Conservation (phyloP, 1,284 basidiomycete species). For the Filobasidium uniguttulatum region DNA sequence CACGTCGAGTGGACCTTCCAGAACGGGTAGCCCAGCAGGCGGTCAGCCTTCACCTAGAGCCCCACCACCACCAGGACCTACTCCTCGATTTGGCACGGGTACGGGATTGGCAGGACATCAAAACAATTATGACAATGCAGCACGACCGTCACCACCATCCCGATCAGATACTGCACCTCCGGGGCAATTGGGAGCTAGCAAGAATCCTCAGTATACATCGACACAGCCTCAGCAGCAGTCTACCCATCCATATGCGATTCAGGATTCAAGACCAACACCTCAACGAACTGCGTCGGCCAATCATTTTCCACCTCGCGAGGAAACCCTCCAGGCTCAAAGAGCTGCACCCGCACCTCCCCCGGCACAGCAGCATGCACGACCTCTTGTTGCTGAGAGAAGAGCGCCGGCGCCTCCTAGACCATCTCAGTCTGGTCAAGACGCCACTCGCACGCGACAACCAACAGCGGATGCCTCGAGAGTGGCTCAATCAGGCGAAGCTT, state of each 20-base stretch:
- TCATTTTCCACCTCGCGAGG: neutral
- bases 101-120: conserved; percentile 67
- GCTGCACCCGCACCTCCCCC: neutral
- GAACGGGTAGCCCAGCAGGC: neutral
- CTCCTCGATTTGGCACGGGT: conserved; percentile 65
- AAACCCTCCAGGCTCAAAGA: neutral
- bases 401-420: conserved; percentile 38
- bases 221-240: conserved; percentile 17
- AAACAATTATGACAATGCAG: conserved; percentile 2
- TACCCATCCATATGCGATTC: conserved; percentile 1
- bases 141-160: conserved; percentile 1
- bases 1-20: neutral
- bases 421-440: conserved; percentile 25
- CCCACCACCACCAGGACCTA: conserved; percentile 18
- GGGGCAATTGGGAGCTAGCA: conserved; percentile 16
- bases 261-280: neutral
- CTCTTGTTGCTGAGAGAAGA: conserved; percentile 34
- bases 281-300: neutral
- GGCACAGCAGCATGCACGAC: conserved; percentile 7
- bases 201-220: conserved; percentile 11
- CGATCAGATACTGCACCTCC: conserved; percentile 14
- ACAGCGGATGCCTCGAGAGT: neutral
- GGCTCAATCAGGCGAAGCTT: neutral
- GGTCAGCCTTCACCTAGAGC: conserved; percentile 4
- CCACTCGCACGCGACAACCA: conserved; percentile 1